These are phyloP conservation scores for Rhizopogon vesiculosus DNA, from an alignment of 768 basidiomycete species.

Conservation along the genomic window DNA sequence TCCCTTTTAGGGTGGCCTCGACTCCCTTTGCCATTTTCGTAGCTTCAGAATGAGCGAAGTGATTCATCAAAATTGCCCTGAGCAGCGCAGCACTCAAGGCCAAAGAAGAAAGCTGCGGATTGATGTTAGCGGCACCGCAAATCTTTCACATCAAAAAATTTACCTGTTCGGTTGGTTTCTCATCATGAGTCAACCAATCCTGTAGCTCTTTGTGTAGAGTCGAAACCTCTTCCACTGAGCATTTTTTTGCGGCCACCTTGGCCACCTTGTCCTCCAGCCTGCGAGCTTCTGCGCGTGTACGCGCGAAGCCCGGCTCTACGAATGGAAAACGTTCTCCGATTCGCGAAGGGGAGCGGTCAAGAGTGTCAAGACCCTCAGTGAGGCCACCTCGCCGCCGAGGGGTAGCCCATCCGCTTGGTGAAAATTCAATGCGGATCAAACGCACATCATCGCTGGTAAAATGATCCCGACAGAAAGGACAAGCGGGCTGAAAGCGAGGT, in stretches of 20 bases:
- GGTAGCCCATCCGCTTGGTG: slow-evolving; percentile 63
- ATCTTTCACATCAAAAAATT: slow-evolving; percentile 11
- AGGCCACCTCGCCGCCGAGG: slow-evolving; percentile 51
- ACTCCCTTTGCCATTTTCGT: slow-evolving; percentile 60
- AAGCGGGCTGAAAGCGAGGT: slow-evolving; percentile 63
- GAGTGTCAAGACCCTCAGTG: slow-evolving; percentile 42
- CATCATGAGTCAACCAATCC: slow-evolving; percentile 64
- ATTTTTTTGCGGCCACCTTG: slow-evolving; percentile 77
- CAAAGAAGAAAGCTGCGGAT: slow-evolving; percentile 55
- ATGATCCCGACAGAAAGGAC: slow-evolving; percentile 81
- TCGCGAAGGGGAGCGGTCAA: slow-evolving; percentile 37
- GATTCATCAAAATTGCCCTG: slow-evolving; percentile 80
- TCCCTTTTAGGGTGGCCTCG: slow-evolving; percentile 58
- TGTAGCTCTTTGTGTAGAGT: slow-evolving; percentile 74
- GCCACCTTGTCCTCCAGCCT: slow-evolving; percentile 75
- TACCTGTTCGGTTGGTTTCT: slow-evolving; percentile 61
- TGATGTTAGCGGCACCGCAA: slow-evolving; percentile 6
- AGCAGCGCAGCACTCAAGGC: slow-evolving; percentile 73
- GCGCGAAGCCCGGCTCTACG: slow-evolving; percentile 36
- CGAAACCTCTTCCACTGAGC: slow-evolving; percentile 82
- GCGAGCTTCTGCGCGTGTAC: slow-evolving; percentile 52
- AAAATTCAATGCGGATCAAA: slow-evolving; percentile 76
- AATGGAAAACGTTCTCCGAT: slow-evolving; percentile 46
- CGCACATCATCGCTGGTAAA: slow-evolving; percentile 66
- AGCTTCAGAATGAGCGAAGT: slow-evolving; percentile 74